Evolutionary conservation across 805 yeast species (phyloP).

Genomic region (Danielia oregonensis): DNA sequence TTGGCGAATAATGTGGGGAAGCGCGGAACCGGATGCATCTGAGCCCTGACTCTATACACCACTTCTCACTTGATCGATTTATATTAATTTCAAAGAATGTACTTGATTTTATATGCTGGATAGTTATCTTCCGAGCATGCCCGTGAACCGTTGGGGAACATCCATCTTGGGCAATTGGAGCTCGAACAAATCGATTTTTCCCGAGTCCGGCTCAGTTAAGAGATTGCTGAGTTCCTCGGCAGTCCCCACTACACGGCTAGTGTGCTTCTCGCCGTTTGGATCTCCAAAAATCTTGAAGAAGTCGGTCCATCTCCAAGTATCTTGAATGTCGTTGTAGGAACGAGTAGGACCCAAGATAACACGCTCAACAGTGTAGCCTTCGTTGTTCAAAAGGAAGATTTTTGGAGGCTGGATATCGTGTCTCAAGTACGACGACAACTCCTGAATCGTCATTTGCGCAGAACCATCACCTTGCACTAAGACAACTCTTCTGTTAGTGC

Average conservation of each 20-base stretch:
- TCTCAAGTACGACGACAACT: constrained; percentile 62
- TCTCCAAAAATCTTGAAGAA: constrained; percentile 66
- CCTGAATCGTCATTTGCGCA: constrained; percentile 93
- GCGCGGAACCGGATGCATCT: no score
- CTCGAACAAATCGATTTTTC: constrained; percentile 24
- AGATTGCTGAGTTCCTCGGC: constrained; percentile 18
- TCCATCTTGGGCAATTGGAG: constrained; percentile 25
- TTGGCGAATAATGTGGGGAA: no score
- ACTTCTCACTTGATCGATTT: no score
- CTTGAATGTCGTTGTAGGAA: constrained; percentile 77
- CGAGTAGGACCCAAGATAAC: constrained; percentile 75
- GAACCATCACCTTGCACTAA: constrained; percentile 90
- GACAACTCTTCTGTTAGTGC: constrained; percentile 51
- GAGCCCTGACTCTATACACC: no score
- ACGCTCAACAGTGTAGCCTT: constrained; percentile 89
- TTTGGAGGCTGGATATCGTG: constrained; percentile 55
- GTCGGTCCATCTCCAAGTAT: constrained; percentile 77
- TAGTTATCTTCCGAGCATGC: no score
- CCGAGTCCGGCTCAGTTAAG: constrained; percentile 4
- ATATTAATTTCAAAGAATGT: no score
- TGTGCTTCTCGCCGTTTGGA: constrained; percentile 18
- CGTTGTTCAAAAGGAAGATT: constrained; percentile 73
- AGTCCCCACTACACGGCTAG: constrained; percentile 17
- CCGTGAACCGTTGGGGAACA: constrained; percentile 22
- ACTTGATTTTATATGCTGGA: no score